Evolutionary conservation across 371 early-diverging fungal species (phyloP).

Genomic region (Dichotomocladium elegans): DNA sequence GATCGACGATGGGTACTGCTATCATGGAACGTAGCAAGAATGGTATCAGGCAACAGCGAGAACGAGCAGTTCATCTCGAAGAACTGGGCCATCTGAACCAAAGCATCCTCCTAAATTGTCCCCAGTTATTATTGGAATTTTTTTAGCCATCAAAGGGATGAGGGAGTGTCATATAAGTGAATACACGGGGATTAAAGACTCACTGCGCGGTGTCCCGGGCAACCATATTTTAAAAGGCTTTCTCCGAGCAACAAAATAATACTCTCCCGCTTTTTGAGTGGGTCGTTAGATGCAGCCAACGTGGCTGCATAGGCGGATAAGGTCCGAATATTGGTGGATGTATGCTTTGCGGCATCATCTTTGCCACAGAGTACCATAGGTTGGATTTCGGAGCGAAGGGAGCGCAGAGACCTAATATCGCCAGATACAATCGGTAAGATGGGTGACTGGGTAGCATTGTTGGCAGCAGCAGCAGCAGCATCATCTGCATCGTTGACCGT

Average conservation of each 20-base stretch:
- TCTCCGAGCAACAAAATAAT: conserved; percentile 19
- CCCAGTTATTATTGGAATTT: background rate
- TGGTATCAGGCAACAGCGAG: conserved; percentile 39
- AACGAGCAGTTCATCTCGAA: conserved; percentile 28
- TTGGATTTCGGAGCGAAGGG: too few species aligned
- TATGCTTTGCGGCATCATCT: too few species aligned
- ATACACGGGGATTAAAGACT: background rate
- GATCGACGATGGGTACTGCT: conserved; percentile 13
- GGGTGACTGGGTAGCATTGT: too few species aligned
- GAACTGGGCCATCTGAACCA: conserved; percentile 25
- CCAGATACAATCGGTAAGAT: too few species aligned
- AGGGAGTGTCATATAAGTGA: background rate
- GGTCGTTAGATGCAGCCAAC: too few species aligned
- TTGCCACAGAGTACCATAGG: too few species aligned
- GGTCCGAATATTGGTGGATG: too few species aligned
- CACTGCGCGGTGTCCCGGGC: conserved; percentile 44
- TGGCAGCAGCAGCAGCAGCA: too few species aligned
- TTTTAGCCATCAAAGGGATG: background rate
- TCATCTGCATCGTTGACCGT: too few species aligned
- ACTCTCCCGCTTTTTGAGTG: conserved; percentile 5
- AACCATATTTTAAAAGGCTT: conserved; percentile 35
- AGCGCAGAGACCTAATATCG: too few species aligned
- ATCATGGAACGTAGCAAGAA: conserved; percentile 20
- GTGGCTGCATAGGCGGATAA: too few species aligned
- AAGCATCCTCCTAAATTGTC: conserved; percentile 28